Base-by-base conservation (phyloP, 2,329 filamentous ascomycete species). In the Orbilia ellipsospora region DNA sequence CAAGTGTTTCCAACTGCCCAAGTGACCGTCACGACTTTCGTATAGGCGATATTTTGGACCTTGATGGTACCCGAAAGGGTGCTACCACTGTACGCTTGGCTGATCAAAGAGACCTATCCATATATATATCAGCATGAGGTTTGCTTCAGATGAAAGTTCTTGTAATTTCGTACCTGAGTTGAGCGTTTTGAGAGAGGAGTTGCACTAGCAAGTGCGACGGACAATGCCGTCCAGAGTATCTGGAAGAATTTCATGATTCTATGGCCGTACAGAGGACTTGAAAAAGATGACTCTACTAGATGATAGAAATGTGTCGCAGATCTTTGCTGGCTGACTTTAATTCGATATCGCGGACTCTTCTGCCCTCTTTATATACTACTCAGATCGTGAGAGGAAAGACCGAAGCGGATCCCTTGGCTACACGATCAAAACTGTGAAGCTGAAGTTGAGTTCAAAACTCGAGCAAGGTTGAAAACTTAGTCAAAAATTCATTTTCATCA, bases 31-130 rank as follows among this genome's bases (percentile, higher is more conserved):
- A 72, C 59, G 26, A 60, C 67, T 42, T 72, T 72, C 28, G 60
- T 54, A 36, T 72, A 72, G 20, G 67, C 67, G 13, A 72, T 16
- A 31, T 72, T 72, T 65, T 72, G 67, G 45, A 72, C 67, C 60
- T 65, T 72, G 44, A 72, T 26, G 23, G 67, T 65, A 26, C 67
- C 67, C 20, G 67, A 72, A 16, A 72, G 55, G 50, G 67, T 72
- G 28, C 52, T 54, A 18, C 67, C 60, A 31, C 52, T 72, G 20
- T 72, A 72, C 1, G 67, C 57, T 28, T 72, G 67, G 18, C 52
- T 72, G 54, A 72, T 72, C 67, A 72, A 65, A 23, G 67, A 72
- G 40, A 72, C 67, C 67, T 72, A 26, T 23, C 18, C 16, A 13
- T 6, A 26, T 16, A 13, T 36, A 18, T 52, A 26, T 67, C 44